Conservation (phyloP, 805 yeast species). For the Pichia nanzhaoensis region DNA sequence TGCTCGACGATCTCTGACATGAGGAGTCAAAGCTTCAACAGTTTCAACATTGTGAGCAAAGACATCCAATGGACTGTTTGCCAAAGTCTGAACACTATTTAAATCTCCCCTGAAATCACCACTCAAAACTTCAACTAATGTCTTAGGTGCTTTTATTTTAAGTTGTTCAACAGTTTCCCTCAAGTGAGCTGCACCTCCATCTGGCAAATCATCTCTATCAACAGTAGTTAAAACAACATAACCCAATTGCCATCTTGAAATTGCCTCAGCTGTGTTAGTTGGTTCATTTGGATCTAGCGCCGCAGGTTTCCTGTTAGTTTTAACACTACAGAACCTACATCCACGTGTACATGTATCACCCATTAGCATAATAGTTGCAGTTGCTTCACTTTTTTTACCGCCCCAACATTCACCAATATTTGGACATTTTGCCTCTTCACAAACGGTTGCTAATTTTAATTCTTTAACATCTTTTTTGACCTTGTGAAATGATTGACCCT, state of each 20-base stretch:
- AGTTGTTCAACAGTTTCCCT: slow-evolving; percentile 81
- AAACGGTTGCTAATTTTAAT: slow-evolving; percentile 85
- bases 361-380: slow-evolving; percentile 95
- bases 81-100: slow-evolving; percentile 71
- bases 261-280: slow-evolving; percentile 95
- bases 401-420: slow-evolving; percentile 99
- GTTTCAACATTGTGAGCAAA: slow-evolving; percentile 97
- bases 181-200: slow-evolving; percentile 90
- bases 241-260: slow-evolving; percentile 96
- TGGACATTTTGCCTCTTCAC: slow-evolving; percentile 99
- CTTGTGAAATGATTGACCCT: slow-evolving; percentile 76
- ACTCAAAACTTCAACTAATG: slow-evolving; percentile 84
- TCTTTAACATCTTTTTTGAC: slow-evolving; percentile 85
- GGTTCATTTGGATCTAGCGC: slow-evolving; percentile 96
- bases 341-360: slow-evolving; percentile 99
- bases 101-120: slow-evolving; percentile 95
- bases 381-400: slow-evolving; percentile 87
- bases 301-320: slow-evolving; percentile 81
- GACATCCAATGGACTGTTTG: slow-evolving; percentile 84
- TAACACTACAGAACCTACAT: slow-evolving; percentile 96
- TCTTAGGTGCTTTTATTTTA: slow-evolving; percentile 83
- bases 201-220: slow-evolving; percentile 89
- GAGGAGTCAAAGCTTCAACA: slow-evolving; percentile 91
- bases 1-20: slow-evolving; percentile 93
- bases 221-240: slow-evolving; percentile 96